Conservation (phyloP, 108 stramenopile genomes). For the Schizochytrium sp. region DNA sequence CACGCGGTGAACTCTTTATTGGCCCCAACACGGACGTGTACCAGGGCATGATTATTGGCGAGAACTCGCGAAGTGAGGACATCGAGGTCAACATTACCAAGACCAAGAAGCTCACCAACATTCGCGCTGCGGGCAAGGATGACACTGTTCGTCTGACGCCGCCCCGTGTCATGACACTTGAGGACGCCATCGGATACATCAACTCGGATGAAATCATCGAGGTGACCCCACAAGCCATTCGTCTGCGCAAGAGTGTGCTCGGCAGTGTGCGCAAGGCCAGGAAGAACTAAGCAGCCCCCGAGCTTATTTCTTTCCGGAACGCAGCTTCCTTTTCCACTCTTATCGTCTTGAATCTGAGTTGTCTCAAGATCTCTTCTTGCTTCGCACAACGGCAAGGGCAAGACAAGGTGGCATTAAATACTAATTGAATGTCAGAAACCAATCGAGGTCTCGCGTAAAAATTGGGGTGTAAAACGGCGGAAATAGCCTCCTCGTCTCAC, state of each 20-base stretch:
- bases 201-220: conserved; percentile 88
- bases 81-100: conserved; percentile 93
- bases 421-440: too few relatives aligned
- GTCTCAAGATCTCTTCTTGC: too few relatives aligned
- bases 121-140: conserved; percentile 90
- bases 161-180: conserved; percentile 81
- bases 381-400: too few relatives aligned
- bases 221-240: conserved; percentile 74
- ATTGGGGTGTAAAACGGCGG: too few relatives aligned
- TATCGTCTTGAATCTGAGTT: neutral
- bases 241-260: conserved; percentile 72
- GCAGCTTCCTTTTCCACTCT: neutral
- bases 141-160: conserved; percentile 76
- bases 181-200: conserved; percentile 92
- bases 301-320: neutral
- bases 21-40: conserved; percentile 68
- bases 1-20: conserved; percentile 82
- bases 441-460: too few relatives aligned
- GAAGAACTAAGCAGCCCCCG: neutral
- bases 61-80: conserved; percentile 92
- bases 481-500: too few relatives aligned
- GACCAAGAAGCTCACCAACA: conserved; percentile 91
- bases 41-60: conserved; percentile 95
- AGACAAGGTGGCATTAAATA: too few relatives aligned
- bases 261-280: neutral